A percentile compares a stretch with the other conserved stretches of the same genome.
Conservation (phyloP, 495 filamentous ascomycete genomes). For the Corynascus novoguineensis region DNA sequence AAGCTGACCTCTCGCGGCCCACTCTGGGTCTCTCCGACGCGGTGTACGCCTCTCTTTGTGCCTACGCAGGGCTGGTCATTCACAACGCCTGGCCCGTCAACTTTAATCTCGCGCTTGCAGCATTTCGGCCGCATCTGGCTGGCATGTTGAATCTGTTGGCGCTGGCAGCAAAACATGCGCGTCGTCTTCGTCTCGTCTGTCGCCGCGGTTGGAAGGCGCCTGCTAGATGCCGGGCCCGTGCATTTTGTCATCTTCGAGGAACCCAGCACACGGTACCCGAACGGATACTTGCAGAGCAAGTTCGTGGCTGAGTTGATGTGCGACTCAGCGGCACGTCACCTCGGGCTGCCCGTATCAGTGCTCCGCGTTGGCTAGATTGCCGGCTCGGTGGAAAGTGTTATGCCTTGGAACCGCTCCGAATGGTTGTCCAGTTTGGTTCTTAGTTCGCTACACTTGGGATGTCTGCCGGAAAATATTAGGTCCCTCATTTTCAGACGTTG, state of each 20-base stretch:
- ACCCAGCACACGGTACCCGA: neutral
- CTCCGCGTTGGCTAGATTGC: slow-evolving; percentile 1
- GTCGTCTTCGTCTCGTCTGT: slow-evolving; percentile 45
- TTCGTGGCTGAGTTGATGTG: neutral
- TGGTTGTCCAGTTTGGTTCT: neutral
- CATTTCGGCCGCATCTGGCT: slow-evolving; percentile 35
- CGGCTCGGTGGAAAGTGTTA: neutral
- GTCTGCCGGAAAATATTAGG: neutral
- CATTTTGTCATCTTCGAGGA: neutral
- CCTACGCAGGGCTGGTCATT: slow-evolving; percentile 29
- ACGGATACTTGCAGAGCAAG: neutral
- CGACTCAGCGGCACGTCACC: neutral
- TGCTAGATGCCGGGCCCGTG: neutral
- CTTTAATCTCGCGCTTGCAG: slow-evolving; percentile 37
- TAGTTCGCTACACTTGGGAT: neutral
- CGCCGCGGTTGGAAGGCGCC: slow-evolving; percentile 20
- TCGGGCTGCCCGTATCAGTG: neutral
- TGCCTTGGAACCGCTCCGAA: neutral
- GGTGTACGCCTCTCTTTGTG: slow-evolving; percentile 15
- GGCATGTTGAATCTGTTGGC: slow-evolving; percentile 45
- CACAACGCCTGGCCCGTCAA: slow-evolving; percentile 46
- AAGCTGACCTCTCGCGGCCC: neutral
- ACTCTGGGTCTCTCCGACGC: slow-evolving; percentile 13
- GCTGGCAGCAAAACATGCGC: slow-evolving; percentile 29
- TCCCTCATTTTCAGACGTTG: neutral